Conservation (phyloP, 352 stramenopile genomes). For the Globisporangium cystogenes region DNA sequence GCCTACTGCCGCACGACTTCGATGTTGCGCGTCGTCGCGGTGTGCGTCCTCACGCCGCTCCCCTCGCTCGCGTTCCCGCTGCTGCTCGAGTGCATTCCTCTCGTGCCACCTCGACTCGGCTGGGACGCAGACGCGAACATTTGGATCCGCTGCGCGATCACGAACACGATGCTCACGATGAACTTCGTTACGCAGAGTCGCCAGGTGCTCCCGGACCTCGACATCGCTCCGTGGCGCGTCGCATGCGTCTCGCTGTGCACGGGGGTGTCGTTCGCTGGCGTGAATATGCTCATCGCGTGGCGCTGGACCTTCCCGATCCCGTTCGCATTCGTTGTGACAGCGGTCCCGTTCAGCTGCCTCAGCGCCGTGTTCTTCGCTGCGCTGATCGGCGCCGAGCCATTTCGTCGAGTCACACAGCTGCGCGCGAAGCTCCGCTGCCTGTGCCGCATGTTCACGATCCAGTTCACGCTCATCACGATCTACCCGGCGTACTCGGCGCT, state of each 20-base stretch:
- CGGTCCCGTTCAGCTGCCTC: background rate
- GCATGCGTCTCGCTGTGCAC: constrained; percentile 4
- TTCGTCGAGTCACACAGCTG: constrained; percentile 13
- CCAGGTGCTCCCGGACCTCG: constrained; percentile 9
- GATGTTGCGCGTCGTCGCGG: background rate
- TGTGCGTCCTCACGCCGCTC: constrained; percentile 12
- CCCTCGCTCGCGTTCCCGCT: constrained; percentile 14
- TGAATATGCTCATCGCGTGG: constrained; percentile 11
- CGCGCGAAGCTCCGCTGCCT: constrained; percentile 6
- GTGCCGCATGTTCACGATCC: background rate
- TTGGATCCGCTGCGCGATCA: constrained; percentile 18
- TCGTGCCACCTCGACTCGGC: constrained; percentile 4
- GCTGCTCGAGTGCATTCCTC: constrained; percentile 23
- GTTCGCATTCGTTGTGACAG: constrained; percentile 20
- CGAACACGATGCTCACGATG: constrained; percentile 9
- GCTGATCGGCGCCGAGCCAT: background rate
- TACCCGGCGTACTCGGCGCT: constrained; percentile 18
- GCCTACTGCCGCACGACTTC: constrained; percentile 3
- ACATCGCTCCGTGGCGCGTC: constrained; percentile 6
- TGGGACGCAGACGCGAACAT: constrained; percentile 19
- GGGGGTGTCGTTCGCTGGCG: constrained; percentile 12
- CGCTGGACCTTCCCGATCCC: constrained; percentile 25
- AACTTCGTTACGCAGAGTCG: constrained; percentile 11
- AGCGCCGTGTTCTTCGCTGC: too few species aligned
- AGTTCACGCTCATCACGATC: constrained; percentile 8